These are phyloP conservation scores for Annulohypoxylon bovei DNA, from an alignment of 495 filamentous ascomycete genomes.

Conservation along the genomic window DNA sequence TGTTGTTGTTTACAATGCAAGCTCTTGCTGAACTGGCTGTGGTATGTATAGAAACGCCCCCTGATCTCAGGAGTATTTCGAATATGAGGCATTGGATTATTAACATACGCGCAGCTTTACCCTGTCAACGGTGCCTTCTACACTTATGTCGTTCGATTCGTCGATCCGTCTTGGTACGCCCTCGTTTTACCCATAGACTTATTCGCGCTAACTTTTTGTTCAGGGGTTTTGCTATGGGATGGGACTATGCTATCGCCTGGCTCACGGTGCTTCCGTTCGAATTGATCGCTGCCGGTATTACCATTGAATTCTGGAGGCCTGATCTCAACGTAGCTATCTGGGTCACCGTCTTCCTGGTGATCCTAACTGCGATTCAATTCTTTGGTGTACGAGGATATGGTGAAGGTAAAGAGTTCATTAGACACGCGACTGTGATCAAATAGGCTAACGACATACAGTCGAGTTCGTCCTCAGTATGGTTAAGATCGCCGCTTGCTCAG, in stretches of 20 bases:
- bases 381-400: constrained; percentile 70
- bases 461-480: constrained; percentile 54
- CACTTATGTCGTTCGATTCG: constrained; percentile 72
- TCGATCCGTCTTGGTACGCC: constrained; percentile 69
- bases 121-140: constrained; percentile 68
- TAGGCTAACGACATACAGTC: constrained; percentile 54
- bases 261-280: constrained; percentile 62
- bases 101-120: not conserved
- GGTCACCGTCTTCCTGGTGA: constrained; percentile 65
- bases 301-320: constrained; percentile 52
- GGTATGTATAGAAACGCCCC: constrained; percentile 53
- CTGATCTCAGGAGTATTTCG: not conserved
- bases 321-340: constrained; percentile 61
- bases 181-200: not conserved
- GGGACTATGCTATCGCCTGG: constrained; percentile 74
- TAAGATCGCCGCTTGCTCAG: constrained; percentile 52
- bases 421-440: constrained; percentile 27
- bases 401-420: constrained; percentile 55
- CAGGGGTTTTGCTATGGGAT: constrained; percentile 80
- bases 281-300: constrained; percentile 60
- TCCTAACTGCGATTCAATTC: constrained; percentile 66
- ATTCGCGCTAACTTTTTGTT: not conserved
- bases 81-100: not conserved
- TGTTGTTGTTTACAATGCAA: constrained; percentile 60
- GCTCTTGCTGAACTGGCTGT: constrained; percentile 75